A percentile compares a stretch with the other conserved stretches of the same genome.
phyloP scores from a whole-genome alignment of 257 asterid genomes.

The Solanum bulbocastanum region DNA sequence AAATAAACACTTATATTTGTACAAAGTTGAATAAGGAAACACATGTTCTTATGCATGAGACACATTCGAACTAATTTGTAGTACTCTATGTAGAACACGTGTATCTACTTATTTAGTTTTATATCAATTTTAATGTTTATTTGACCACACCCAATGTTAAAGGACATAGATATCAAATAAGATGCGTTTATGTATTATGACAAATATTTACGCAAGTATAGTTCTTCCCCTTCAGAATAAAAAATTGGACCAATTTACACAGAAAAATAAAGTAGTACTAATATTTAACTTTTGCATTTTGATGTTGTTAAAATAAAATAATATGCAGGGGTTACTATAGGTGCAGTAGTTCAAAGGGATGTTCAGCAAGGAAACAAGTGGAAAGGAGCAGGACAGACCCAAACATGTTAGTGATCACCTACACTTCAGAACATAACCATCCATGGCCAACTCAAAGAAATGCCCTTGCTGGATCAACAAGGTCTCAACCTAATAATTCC shows the following conservation, averaged over 20 bases:
- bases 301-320: neutral
- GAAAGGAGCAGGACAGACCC: constrained; percentile 96
- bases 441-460: constrained; percentile 97
- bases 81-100: neutral
- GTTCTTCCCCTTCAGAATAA: neutral
- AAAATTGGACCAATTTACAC: neutral
- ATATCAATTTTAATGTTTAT: no score
- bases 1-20: neutral
- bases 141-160: neutral
- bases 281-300: neutral
- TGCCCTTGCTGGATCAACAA: constrained; percentile 86
- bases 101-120: neutral
- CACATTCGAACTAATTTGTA: neutral
- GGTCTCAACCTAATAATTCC: constrained; percentile 43
- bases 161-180: no score
- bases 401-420: constrained; percentile 81
- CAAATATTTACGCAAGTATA: neutral
- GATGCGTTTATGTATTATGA: neutral
- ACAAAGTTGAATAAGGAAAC: neutral
- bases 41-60: neutral
- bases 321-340: constrained; percentile 77
- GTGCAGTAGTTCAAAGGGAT: constrained; percentile 97
- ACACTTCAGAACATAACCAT: constrained; percentile 92
- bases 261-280: no score
- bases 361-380: constrained; percentile 92